Base-by-base conservation (phyloP, 75 land plant genomes). In the Sequoiadendron giganteum region DNA sequence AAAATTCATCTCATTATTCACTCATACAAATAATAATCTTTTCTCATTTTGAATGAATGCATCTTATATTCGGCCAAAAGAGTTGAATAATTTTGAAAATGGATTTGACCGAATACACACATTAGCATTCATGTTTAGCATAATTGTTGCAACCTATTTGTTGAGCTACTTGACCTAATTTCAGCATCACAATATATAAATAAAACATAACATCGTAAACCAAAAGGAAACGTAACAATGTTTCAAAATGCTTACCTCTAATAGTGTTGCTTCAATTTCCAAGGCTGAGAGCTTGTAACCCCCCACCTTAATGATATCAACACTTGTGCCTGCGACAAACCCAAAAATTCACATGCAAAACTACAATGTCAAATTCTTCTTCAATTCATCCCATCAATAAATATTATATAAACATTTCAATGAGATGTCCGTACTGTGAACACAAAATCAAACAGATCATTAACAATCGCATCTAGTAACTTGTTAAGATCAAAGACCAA, bases 291-390 rank as follows among this genome's bases (percentile, higher is more conserved):
- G 88, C 87, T 98, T 98, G 88, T 95, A 97, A 42, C 99, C 99
- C 83, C 99, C 99, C 87, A 95, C 97, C 89, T 97, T 98, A 93
- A 98, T 90, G 32, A 98, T 98, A 92, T 97, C 99, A 81, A 98
- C 99, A 88, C 95, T 98, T 34, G 94, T 96, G 55, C 99, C 99
- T 98, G 91, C 11, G 16, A 75, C 77, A 75, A 30, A 32, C 38
- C 77, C 38, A 75, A 32, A 75, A 75, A 75, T 3, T 75, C 16
- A 34, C 15, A 75, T 13, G 77, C 3, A 75, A 75, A 65, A 65
- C 1, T 25, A 13, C 14, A 1, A 30, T 14, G 34, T 11, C 14
- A 75, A 32, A 34, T 75, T 13, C 39, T 75, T 8, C 38, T 11
- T 75, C n/a, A 75, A 16, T 34, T 2, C 38, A 10, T 6, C 13